Base-by-base conservation (phyloP, 352 stramenopile genomes). In the Phytopythium oedochilum region DNA sequence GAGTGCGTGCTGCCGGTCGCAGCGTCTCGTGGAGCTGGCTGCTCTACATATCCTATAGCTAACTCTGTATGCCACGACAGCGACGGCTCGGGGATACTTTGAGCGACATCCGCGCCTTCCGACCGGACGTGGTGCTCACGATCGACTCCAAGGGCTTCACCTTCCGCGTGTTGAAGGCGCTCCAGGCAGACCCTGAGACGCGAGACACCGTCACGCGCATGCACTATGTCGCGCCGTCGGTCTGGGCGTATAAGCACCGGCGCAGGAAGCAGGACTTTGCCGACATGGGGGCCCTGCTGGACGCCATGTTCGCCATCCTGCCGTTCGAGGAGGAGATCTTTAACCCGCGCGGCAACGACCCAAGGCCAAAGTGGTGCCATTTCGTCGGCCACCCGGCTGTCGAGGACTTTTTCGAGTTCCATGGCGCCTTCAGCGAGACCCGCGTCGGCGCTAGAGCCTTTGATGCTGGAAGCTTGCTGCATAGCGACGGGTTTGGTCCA, bases 111-210 rank as follows among this genome's bases (percentile, higher is more conserved):
- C 40, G 68, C 1, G 48, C 49, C 6, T 81, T 66, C 29, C 54
- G 70, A 26, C 82, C 82, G 12, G 71, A 89, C 31, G 50, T 88
- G n/a, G 64, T 92, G 34, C 68, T 92, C 22, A 85, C 82, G 10
- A 87, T 92, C 54, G 82, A 92, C 65, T 89, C 79, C 10, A 92
- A 92, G 53, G 82, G 79, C 38, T 89, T 92, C 58, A 74, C 64
- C 10, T 89, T 90, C 55, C 73, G 79, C 32, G 70, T 89, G 18
- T 59, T 88, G 7, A 64, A 73, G 23, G 62, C 60, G 25, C 53
- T 92, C 10, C 61, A 74, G n/a, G 51, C 26, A 0, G 60, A 73
- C 20, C 52, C 50, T 3, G 38, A 59, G 46, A 59, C 59, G 3
- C 18, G 47, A 1, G 25, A 63, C 17, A 47, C 50, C 2, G 53